These are phyloP conservation scores for Rhododendron mucronatum DNA, from an alignment of 148 eudicot genomes.

Conservation along the genomic window DNA sequence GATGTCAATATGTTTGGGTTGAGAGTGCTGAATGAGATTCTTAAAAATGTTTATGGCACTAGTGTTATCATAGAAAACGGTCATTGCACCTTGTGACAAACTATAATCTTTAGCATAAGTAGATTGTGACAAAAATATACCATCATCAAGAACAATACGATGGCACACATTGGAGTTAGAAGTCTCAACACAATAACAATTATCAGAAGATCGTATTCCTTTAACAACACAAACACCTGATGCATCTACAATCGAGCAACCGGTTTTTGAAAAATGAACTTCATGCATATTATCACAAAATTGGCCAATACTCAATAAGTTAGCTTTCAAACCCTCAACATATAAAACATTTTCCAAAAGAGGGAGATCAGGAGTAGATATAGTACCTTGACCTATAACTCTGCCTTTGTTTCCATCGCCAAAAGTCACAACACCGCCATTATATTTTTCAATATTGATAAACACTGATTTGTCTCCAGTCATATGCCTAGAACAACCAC, in stretches of 20 bases:
- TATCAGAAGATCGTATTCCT: neutral
- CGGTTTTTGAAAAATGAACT: neutral
- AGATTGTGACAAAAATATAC: too few species aligned
- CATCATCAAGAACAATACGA: neutral
- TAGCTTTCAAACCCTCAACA: neutral
- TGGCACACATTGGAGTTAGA: neutral
- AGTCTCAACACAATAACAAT: too few species aligned
- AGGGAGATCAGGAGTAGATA: too few species aligned
- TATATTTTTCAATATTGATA: neutral
- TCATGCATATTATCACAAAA: too few species aligned
- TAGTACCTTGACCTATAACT: too few species aligned
- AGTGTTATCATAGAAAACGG: too few species aligned
- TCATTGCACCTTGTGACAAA: too few species aligned
- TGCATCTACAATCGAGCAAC: neutral
- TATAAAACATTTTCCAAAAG: neutral
- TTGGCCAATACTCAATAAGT: neutral
- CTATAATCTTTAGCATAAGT: too few species aligned
- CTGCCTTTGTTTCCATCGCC: neutral
- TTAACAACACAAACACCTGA: neutral
- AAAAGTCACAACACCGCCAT: neutral
- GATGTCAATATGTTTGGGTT: too few species aligned
- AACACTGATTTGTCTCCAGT: neutral
- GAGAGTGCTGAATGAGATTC: too few species aligned
- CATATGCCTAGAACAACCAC: neutral
- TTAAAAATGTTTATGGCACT: too few species aligned